Conservation (phyloP, 1,284 basidiomycete genomes). For the Tilletia caries region DNA sequence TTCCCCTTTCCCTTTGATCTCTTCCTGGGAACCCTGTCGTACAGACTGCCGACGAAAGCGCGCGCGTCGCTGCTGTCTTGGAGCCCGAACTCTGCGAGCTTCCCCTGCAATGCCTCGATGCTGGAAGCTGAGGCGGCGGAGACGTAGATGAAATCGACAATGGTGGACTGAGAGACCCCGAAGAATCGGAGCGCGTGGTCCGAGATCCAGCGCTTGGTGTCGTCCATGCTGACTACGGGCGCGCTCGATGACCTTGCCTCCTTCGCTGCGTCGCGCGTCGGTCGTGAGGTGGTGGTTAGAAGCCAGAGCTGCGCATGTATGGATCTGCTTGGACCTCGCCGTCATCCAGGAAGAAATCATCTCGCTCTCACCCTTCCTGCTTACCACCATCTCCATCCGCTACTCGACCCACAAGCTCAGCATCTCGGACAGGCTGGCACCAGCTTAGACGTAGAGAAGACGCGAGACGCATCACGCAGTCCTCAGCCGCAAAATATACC, state of each 20-base stretch:
- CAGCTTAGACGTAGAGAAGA: too few relatives aligned
- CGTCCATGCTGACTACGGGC: slow-evolving; percentile 10
- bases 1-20: background rate
- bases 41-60: slow-evolving; percentile 74
- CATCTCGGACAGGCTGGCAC: too few relatives aligned
- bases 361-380: too few relatives aligned
- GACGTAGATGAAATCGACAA: slow-evolving; percentile 42
- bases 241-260: background rate
- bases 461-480: too few relatives aligned
- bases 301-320: too few relatives aligned
- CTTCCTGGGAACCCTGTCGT: slow-evolving; percentile 59
- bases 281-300: background rate
- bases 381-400: too few relatives aligned
- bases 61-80: slow-evolving; percentile 74
- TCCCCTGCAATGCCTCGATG: slow-evolving; percentile 70
- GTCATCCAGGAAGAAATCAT: too few relatives aligned
- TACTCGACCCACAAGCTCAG: too few relatives aligned
- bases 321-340: too few relatives aligned
- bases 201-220: slow-evolving; percentile 43
- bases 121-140: slow-evolving; percentile 74
- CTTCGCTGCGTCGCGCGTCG: background rate
- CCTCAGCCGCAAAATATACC: too few relatives aligned
- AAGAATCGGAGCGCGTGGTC: slow-evolving; percentile 44
- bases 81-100: slow-evolving; percentile 73
- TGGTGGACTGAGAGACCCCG: slow-evolving; percentile 43